phyloP scores from a whole-genome alignment of 495 filamentous ascomycete genomes.

The Penicillium bovifimosum region DNA sequence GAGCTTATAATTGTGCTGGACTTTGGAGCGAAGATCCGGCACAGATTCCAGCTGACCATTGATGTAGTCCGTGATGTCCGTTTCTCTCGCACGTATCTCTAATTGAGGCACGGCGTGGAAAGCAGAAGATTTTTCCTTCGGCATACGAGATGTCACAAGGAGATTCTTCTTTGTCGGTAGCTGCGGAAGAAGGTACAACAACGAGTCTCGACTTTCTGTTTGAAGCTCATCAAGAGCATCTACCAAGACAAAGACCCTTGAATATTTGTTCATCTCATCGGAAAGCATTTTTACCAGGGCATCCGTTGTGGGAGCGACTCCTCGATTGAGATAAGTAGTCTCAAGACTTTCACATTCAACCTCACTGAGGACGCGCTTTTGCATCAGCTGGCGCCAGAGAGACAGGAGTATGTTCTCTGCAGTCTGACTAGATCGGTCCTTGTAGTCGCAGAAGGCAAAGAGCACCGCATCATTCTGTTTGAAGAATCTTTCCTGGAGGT shows the following conservation, averaged over 20 bases:
- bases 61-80: constrained; percentile 1
- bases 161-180: background rate
- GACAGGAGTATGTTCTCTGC: background rate
- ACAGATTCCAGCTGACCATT: background rate
- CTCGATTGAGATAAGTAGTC: background rate
- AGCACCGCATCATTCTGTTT: background rate
- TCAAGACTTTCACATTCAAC: background rate
- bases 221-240: constrained; percentile 1
- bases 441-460: constrained; percentile 2
- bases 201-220: background rate
- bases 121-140: background rate
- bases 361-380: background rate
- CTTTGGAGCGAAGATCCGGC: background rate
- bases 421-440: background rate
- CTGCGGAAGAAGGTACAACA: background rate
- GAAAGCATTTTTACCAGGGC: background rate
- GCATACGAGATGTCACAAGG: background rate
- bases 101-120: background rate
- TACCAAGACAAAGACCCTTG: background rate
- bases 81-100: background rate
- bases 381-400: constrained; percentile 1
- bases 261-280: background rate
- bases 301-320: background rate
- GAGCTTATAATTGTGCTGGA: background rate
- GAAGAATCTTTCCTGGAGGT: background rate